These are phyloP conservation scores for Pestalotiopsis sp. DNA, from an alignment of 2,329 filamentous ascomycete genomes.

Conservation along the genomic window DNA sequence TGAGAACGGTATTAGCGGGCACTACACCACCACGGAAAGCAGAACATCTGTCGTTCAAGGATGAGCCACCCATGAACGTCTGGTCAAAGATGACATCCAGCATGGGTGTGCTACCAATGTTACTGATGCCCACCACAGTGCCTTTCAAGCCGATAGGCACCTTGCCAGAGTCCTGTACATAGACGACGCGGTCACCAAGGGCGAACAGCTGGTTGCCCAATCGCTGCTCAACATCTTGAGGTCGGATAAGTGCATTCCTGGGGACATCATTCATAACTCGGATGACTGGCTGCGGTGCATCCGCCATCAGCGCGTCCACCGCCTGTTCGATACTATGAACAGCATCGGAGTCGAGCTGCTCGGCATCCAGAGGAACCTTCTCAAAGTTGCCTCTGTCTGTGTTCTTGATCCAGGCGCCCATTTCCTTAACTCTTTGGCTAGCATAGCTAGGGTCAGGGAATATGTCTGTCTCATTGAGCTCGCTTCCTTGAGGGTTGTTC, in stretches of 20 bases:
- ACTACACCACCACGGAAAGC: conserved; percentile 95
- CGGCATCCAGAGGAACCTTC: conserved; percentile 91
- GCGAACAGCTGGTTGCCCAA: conserved; percentile 81
- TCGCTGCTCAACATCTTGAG: conserved; percentile 92
- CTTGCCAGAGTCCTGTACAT: conserved; percentile 89
- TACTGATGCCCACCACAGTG: conserved; percentile 93
- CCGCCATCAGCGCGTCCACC: conserved; percentile 60
- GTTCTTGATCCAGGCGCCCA: conserved; percentile 88
- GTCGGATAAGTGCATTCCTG: conserved; percentile 84
- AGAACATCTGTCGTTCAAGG: conserved; percentile 84
- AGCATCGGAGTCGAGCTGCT: conserved; percentile 90
- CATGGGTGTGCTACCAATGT: conserved; percentile 79
- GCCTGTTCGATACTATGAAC: conserved; percentile 80
- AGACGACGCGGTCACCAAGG: conserved; percentile 90
- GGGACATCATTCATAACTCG: conserved; percentile 79
- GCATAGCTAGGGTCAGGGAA: conserved; percentile 76
- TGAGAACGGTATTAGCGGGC: conserved; percentile 83
- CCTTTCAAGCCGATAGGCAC: conserved; percentile 91
- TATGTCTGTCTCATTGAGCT: conserved; percentile 83
- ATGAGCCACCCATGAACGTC: conserved; percentile 96
- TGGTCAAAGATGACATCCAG: conserved; percentile 93
- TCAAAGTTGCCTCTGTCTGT: conserved; percentile 92
- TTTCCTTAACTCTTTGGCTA: conserved; percentile 85
- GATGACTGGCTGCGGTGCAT: conserved; percentile 58
- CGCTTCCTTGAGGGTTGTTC: conserved; percentile 81